Conservation (phyloP, 257 asterid species). For the Nicotiana paniculata region DNA sequence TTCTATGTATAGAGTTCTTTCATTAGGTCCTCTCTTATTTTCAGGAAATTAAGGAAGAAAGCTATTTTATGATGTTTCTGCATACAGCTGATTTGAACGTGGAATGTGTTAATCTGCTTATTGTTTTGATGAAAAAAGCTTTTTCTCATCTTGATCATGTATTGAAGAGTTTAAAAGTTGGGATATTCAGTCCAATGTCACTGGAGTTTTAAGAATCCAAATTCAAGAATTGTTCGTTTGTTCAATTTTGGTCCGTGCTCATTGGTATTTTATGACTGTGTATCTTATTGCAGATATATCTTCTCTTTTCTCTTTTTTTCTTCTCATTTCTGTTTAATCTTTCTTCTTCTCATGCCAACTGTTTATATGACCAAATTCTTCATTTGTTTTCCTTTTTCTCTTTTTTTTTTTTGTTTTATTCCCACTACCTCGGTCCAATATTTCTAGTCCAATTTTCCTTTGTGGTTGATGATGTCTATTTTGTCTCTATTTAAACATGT, state of each 20-base stretch:
- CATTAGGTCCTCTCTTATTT: too few relatives aligned
- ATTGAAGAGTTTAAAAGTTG: not conserved
- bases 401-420: not conserved
- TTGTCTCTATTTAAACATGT: not conserved
- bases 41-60: not conserved
- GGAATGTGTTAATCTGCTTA: not conserved
- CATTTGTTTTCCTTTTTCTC: not conserved
- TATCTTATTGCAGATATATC: not conserved
- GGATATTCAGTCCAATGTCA: not conserved
- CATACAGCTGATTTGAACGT: not conserved
- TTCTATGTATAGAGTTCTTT: too few relatives aligned
- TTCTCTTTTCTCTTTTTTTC: not conserved
- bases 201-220: not conserved
- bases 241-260: not conserved
- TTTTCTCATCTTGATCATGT: not conserved
- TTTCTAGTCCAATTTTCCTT: not conserved
- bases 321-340: not conserved
- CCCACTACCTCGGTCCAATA: not conserved
- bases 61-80: not conserved
- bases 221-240: not conserved
- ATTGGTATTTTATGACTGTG: not conserved
- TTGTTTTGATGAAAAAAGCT: not conserved
- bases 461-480: not conserved
- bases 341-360: constrained; percentile 11
- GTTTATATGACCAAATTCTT: not conserved